A percentile compares a stretch with the other conserved stretches of the same genome.
phyloP scores from a whole-genome alignment of 257 asterid genomes.

The Solanum etuberosum region DNA sequence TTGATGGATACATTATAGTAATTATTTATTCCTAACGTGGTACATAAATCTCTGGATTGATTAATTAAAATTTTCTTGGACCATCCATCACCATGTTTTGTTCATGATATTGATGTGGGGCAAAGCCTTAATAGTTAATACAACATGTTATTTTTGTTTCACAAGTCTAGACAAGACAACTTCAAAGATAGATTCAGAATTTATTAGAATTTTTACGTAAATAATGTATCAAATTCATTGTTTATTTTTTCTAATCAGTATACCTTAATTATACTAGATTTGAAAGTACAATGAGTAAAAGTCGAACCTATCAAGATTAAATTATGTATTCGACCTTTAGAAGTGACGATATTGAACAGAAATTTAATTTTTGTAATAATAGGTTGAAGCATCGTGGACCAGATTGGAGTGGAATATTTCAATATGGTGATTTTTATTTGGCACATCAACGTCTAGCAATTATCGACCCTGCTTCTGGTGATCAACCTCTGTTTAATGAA shows the following conservation, averaged over 20 bases:
- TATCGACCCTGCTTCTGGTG: slow-evolving; percentile 96
- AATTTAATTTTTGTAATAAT: not conserved
- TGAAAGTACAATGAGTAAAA: not conserved
- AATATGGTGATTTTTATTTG: slow-evolving; percentile 62
- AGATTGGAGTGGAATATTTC: slow-evolving; percentile 94
- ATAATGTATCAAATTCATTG: not conserved
- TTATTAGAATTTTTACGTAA: not conserved
- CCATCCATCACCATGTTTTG: not conserved
- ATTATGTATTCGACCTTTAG: not conserved
- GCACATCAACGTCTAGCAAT: slow-evolving; percentile 93
- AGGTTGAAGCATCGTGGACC: slow-evolving; percentile 99
- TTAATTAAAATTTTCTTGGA: not conserved
- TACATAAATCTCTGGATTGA: not conserved
- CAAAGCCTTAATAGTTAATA: not conserved
- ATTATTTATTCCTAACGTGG: not conserved
- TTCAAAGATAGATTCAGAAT: not conserved
- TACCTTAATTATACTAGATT: not conserved
- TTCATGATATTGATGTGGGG: not conserved
- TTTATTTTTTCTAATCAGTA: not conserved
- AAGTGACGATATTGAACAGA: not conserved
- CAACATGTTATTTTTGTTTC: not conserved
- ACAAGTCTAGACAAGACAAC: not conserved
- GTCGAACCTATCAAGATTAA: not conserved
- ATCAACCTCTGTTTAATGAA: slow-evolving; percentile 82
- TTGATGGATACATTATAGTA: not conserved